Evolutionary conservation across 208 protist species (phyloP).

Genomic region (Wallacemonas collosoma): DNA sequence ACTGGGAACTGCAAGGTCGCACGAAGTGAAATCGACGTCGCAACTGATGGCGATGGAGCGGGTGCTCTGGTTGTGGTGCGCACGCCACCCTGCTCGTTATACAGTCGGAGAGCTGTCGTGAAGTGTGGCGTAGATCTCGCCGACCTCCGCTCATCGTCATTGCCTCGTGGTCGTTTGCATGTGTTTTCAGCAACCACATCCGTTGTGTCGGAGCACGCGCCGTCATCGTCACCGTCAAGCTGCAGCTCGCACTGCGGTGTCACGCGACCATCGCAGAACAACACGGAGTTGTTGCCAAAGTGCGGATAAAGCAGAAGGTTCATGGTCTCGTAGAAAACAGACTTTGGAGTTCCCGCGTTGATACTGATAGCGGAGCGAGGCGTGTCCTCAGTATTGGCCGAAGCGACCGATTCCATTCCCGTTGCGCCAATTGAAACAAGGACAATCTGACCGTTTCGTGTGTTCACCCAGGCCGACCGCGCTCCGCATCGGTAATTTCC

Average conservation of each 20-base stretch:
- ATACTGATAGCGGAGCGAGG: conserved; percentile 29
- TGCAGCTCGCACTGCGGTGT: background rate
- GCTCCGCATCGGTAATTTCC: conserved; percentile 18
- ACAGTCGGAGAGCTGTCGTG: conserved; percentile 7
- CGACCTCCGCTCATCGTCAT: background rate
- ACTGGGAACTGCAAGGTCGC: background rate
- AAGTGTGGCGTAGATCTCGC: background rate
- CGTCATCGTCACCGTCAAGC: conserved; percentile 1
- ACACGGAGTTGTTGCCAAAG: conserved; percentile 36
- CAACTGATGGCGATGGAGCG: no score
- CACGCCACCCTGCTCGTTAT: background rate
- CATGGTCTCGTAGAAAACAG: conserved; percentile 29
- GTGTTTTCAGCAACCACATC: no score
- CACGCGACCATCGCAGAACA: conserved; percentile 22
- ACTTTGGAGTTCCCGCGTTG: conserved; percentile 35
- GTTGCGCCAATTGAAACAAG: conserved; percentile 24
- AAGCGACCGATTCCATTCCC: conserved; percentile 24
- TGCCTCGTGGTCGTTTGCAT: no score
- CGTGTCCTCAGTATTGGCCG: conserved; percentile 27
- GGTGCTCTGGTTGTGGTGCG: no score
- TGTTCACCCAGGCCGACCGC: conserved; percentile 37
- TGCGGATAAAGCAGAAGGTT: conserved; percentile 45
- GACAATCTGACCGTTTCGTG: conserved; percentile 21
- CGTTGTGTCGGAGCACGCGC: background rate
- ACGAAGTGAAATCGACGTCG: background rate